Evolutionary conservation across 495 filamentous ascomycete species (phyloP), one percentile per base, ranked within the genome.

Genomic region (Tuber magnatum): DNA sequence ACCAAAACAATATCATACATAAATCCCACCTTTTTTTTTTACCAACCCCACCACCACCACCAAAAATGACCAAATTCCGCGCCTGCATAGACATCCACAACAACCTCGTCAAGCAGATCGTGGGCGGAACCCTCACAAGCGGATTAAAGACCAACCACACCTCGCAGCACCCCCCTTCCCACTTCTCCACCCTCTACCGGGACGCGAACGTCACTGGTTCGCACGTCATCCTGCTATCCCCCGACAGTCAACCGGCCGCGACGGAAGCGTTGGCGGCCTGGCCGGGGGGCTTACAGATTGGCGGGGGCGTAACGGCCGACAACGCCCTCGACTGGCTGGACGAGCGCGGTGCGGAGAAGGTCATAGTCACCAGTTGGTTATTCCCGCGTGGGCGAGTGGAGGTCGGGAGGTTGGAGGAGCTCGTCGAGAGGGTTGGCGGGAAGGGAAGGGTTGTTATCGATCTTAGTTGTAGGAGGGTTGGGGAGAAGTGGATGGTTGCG

Each of bases 61-160:
- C 68, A 42, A 86, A 82, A 75, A 99, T 99, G 95, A 97, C 96
- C 5, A 88, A 90, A 81, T 99, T 98, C 83, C 88, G 95, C 22
- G 96, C 95, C 24, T 99, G 95, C 83, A 98, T 99, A 84, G 95
- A 99, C 85, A 88, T 99, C 41, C 95, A 99, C 85, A 90, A 94
- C 14, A 96, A 96, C 10, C 89, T 92, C 83, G 95, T 99, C 42
- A 99, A 99, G 86, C 95, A 99, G 84, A 99, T 99, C 80, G 94
- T 99, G 12, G 56, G 56, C 56, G 14, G 56, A 28, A 65, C 56
- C 56, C 56, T 65, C 56, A 4, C 28, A 28, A 87, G 87, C 35
- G 79, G 86, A 39, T 87, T 98, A 75, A 91, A 92, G 83, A 98
- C 95, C 74, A 98, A 99, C 83, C 93, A 92, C 84, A 89, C 96